These are phyloP conservation scores for Xylogone sp. DNA, from an alignment of 2,329 filamentous ascomycete genomes.

Conservation along the genomic window DNA sequence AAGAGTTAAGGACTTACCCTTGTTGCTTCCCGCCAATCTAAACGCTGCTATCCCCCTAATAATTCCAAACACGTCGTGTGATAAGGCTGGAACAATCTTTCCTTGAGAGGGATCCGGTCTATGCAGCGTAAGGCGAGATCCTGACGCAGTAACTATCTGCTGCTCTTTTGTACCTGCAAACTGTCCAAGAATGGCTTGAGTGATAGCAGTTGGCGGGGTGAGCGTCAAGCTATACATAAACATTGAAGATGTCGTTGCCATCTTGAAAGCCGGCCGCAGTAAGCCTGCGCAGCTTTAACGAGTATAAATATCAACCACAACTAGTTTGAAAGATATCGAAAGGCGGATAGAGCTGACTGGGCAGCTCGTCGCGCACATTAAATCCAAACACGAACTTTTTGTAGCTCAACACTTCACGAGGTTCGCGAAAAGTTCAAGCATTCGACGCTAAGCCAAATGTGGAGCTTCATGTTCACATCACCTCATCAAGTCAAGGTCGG, in stretches of 20 bases:
- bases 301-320: conserved; percentile 1
- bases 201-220: conserved; percentile 84
- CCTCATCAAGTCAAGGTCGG: neutral
- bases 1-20: conserved; percentile 68
- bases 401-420: neutral
- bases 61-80: conserved; percentile 95
- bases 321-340: conserved; percentile 1
- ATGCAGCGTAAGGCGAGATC: conserved; percentile 83
- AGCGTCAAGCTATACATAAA: conserved; percentile 98
- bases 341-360: conserved; percentile 15
- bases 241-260: conserved; percentile 98
- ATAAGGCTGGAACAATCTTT: conserved; percentile 80
- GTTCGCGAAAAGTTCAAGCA: neutral
- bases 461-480: neutral
- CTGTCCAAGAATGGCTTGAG: conserved; percentile 88
- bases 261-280: conserved; percentile 36
- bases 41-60: conserved; percentile 87
- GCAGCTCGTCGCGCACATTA: conserved; percentile 12
- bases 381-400: neutral
- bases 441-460: neutral
- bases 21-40: conserved; percentile 86
- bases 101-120: conserved; percentile 82
- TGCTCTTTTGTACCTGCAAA: conserved; percentile 96
- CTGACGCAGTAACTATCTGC: conserved; percentile 91
- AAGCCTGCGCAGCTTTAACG: conserved; percentile 20